Percentiles rank a stretch among this genome's conserved stretches.
These are phyloP conservation scores for Pholiota molesta DNA, from an alignment of 768 basidiomycete genomes.

Conservation along the genomic window DNA sequence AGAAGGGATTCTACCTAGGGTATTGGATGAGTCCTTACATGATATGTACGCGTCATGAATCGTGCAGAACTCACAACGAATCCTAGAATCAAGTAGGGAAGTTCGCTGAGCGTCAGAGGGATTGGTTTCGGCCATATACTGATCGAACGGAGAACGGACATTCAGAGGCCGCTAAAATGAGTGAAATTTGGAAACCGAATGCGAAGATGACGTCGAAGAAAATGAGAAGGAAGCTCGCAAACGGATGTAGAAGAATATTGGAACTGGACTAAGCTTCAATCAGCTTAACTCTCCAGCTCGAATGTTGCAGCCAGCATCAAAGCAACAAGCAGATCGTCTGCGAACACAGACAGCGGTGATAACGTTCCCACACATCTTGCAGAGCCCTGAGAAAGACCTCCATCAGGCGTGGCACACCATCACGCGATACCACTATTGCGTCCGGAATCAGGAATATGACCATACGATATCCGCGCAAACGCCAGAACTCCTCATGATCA, in stretches of 20 bases:
- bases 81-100: constrained; percentile 1
- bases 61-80: not conserved
- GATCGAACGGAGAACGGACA: not conserved
- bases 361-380: no score
- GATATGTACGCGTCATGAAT: not conserved
- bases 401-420: not conserved
- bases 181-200: not conserved
- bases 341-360: no score
- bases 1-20: not conserved
- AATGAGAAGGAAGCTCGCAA: not conserved
- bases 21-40: not conserved
- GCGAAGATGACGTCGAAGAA: not conserved
- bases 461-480: not conserved
- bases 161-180: not conserved
- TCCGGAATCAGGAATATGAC: not conserved
- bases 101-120: not conserved
- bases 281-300: not conserved
- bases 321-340: not conserved
- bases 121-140: not conserved
- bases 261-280: not conserved
- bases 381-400: no score
- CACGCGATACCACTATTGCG: not conserved
- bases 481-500: no score
- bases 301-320: not conserved
- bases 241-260: not conserved